Conservation (phyloP, 2,329 filamentous ascomycete species). For the Ambrosiella xylebori region DNA sequence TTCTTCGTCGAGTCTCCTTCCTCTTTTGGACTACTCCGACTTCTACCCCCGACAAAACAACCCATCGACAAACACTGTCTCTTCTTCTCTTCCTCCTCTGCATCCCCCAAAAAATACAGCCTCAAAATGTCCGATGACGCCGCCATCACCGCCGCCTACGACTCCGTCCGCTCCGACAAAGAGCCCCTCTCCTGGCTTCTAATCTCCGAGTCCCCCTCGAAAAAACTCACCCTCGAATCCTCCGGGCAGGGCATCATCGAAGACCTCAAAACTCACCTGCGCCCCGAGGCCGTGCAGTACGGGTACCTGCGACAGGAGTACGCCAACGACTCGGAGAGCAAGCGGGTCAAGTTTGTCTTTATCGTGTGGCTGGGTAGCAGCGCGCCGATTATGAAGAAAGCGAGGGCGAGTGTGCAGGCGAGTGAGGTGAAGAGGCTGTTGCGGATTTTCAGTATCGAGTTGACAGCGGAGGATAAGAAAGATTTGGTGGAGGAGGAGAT, state of each 20-base stretch:
- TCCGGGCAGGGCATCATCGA: slow-evolving; percentile 44
- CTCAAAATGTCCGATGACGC: not conserved
- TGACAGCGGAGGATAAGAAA: slow-evolving; percentile 41
- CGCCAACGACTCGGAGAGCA: slow-evolving; percentile 54
- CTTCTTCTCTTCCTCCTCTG: not conserved
- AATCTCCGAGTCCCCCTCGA: not conserved
- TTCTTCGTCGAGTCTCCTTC: slow-evolving; percentile 14
- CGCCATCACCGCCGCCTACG: not conserved
- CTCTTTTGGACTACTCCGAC: too few relatives aligned
- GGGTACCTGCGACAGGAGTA: slow-evolving; percentile 50
- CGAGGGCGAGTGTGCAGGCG: slow-evolving; percentile 49
- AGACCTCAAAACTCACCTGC: slow-evolving; percentile 39
- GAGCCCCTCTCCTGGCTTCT: not conserved
- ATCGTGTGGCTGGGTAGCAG: slow-evolving; percentile 50
- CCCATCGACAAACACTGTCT: too few relatives aligned
- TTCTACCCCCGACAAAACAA: too few relatives aligned
- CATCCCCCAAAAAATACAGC: not conserved
- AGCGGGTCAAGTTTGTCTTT: slow-evolving; percentile 49
- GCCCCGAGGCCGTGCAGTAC: slow-evolving; percentile 45
- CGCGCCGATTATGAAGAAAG: slow-evolving; percentile 53
- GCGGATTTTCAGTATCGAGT: slow-evolving; percentile 46
- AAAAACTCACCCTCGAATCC: slow-evolving; percentile 30
- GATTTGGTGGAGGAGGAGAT: slow-evolving; percentile 47
- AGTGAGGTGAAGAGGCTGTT: slow-evolving; percentile 47
- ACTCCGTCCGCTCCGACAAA: not conserved